Evolutionary conservation across 768 basidiomycete species (phyloP).

Genomic region (Aureoboletus auriporus): DNA sequence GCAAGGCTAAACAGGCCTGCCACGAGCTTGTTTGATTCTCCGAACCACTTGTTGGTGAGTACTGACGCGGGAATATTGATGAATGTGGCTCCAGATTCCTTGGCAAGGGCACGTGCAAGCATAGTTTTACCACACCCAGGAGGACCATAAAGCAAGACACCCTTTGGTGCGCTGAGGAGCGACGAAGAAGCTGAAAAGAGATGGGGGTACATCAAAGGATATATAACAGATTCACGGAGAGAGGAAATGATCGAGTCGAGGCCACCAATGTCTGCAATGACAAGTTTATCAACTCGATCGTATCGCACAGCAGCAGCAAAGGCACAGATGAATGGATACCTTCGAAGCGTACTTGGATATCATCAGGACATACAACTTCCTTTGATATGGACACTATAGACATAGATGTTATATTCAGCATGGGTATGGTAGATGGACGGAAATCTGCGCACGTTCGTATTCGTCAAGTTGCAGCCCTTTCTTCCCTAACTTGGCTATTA

Average conservation of each 20-base stretch:
- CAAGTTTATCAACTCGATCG: background rate
- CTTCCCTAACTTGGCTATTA: conserved; percentile 68
- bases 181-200: conserved; percentile 80
- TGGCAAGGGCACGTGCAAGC: conserved; percentile 97
- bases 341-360: conserved; percentile 71
- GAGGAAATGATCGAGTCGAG: conserved; percentile 87
- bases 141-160: conserved; percentile 92
- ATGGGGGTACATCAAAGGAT: conserved; percentile 86
- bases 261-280: conserved; percentile 76
- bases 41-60: conserved; percentile 80
- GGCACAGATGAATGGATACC: conserved; percentile 40
- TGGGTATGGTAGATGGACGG: too few species aligned
- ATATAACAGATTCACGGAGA: conserved; percentile 93
- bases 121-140: conserved; percentile 99
- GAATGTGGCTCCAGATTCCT: conserved; percentile 95
- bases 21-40: conserved; percentile 92
- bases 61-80: conserved; percentile 81
- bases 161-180: conserved; percentile 89
- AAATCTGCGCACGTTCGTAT: conserved; percentile 71
- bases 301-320: background rate
- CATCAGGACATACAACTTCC: conserved; percentile 90
- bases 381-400: conserved; percentile 75
- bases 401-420: background rate
- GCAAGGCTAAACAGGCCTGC: conserved; percentile 93
- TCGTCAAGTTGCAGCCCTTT: conserved; percentile 77